Conservation (phyloP, 345 rosid genomes). For the Garcia nutans region DNA sequence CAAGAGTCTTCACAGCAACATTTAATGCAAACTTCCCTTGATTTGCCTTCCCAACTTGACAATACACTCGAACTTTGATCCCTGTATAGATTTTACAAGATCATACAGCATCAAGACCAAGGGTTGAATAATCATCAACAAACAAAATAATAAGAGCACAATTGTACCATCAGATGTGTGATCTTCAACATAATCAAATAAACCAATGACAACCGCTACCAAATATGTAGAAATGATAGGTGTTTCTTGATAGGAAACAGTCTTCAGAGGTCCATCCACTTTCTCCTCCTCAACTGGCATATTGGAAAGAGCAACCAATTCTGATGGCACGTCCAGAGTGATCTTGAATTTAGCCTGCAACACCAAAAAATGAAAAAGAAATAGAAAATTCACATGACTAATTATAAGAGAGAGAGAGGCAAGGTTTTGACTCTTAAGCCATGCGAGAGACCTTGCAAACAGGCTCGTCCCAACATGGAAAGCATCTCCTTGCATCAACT, state of each 20-base stretch:
- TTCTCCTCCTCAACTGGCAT: slow-evolving; percentile 77
- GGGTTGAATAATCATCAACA: background rate
- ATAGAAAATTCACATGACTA: background rate
- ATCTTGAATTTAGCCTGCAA: slow-evolving; percentile 89
- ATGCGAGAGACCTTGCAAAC: slow-evolving; percentile 70
- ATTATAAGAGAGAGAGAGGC: background rate
- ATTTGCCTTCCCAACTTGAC: slow-evolving; percentile 81
- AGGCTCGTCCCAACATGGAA: slow-evolving; percentile 99
- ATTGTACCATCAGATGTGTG: slow-evolving; percentile 79
- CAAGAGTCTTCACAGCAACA: slow-evolving; percentile 89
- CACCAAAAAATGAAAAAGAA: slow-evolving; percentile 17
- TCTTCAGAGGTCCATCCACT: slow-evolving; percentile 62
- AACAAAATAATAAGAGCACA: background rate
- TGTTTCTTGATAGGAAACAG: slow-evolving; percentile 72
- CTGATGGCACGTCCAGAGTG: slow-evolving; percentile 78
- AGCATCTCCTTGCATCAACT: slow-evolving; percentile 90
- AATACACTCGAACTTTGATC: slow-evolving; percentile 80
- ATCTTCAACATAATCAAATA: slow-evolving; percentile 88
- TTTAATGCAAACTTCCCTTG: slow-evolving; percentile 92
- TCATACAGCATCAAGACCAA: slow-evolving; percentile 8
- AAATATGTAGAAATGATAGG: slow-evolving; percentile 96
- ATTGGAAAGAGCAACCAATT: slow-evolving; percentile 85
- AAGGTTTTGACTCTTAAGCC: background rate
- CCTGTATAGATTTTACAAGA: slow-evolving; percentile 41
- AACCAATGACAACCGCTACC: slow-evolving; percentile 87